Evolutionary conservation across 768 basidiomycete species (phyloP), one percentile per base, ranked within the genome.

Genomic region (Phaffia tasmanica): DNA sequence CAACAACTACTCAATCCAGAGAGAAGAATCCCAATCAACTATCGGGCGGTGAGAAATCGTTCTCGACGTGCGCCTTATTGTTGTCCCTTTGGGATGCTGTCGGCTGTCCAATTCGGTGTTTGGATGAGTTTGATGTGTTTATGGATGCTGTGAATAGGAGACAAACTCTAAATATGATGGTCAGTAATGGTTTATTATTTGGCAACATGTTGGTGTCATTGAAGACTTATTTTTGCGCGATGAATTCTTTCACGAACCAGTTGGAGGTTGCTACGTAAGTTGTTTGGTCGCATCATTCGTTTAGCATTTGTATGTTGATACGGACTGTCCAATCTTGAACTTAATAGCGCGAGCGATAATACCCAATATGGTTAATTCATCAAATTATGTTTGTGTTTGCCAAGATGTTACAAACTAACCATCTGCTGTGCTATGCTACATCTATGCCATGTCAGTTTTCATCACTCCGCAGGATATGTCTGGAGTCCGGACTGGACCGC

Each of bases 81-180:
- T 79, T 98, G n/a, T 86, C 95, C 4, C 80, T 99, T 55, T 99
- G 95, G 95, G 89, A 95, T 72, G 86, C 89, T 19, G 91, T 93
- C 64, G 87, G 88, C 0, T 93, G 93, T 74, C 95, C 95, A 1
- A 80, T 99, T 56, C 81, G 95, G 67, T 97, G 94, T 73, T 83
- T 98, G 85, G 95, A 99, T 73, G 95, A 99, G 75, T 99, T 95
- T 74, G 94, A 98, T 72, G 94, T 97, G 15, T 97, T 94, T 80
- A 91, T 98, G 66, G 79, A 79, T 68, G 71, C 72, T 14, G 73
- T 75, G 56, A 79, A 79, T 68, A 84, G 95, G 23, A 85, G 86
- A 57, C 87, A 94, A 72, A 88, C 88, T 68, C 95, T 94, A 86
- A 88, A 84, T 76, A 91, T 94, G 88, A 87, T 97, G 84, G 88